phyloP scores from a whole-genome alignment of 257 asterid species.

The Phtheirospermum japonicum region DNA sequence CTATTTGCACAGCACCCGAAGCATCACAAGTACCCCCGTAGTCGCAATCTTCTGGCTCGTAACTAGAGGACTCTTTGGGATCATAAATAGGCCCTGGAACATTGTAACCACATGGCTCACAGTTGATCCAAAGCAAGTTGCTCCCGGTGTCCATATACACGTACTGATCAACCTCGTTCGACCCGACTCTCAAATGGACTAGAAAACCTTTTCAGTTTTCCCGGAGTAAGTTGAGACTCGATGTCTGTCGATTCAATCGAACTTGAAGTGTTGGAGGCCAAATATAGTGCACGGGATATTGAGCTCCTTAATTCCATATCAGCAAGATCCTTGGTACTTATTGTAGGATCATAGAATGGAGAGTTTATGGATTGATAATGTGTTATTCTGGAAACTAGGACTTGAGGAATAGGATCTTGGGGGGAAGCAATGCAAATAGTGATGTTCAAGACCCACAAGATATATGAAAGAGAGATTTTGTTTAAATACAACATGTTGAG shows the following conservation, averaged over 20 bases:
- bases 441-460: background rate
- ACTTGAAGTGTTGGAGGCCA: background rate
- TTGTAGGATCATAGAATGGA: background rate
- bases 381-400: background rate
- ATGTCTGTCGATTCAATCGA: background rate
- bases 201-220: background rate
- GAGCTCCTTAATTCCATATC: background rate
- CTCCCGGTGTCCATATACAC: background rate
- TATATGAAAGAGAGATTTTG: no score
- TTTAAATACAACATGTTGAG: background rate
- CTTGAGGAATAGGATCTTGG: background rate
- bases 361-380: background rate
- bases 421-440: background rate
- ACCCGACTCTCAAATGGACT: background rate
- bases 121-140: conserved; percentile 2
- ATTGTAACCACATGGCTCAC: background rate
- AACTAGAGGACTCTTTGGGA: background rate
- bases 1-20: background rate
- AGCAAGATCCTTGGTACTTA: background rate
- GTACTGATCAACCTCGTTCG: background rate
- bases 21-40: background rate
- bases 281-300: background rate
- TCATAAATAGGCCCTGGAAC: background rate
- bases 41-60: background rate
- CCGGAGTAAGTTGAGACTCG: background rate